Evolutionary conservation across 257 asterid species (phyloP).

Genomic region (Solanum pennellii): DNA sequence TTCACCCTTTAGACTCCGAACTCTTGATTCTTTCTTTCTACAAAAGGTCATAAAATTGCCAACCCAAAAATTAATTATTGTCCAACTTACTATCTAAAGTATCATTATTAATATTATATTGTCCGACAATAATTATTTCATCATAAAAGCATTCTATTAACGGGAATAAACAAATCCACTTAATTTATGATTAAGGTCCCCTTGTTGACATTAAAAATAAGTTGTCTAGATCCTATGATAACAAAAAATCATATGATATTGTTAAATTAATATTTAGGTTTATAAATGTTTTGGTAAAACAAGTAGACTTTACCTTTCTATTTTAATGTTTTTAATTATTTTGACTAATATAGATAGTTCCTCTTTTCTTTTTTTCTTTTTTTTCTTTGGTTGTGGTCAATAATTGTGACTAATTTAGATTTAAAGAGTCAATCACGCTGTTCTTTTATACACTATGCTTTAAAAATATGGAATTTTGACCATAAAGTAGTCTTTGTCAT

Average conservation of each 20-base stretch:
- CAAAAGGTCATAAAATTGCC: not conserved
- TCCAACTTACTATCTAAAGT: not conserved
- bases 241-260: not conserved
- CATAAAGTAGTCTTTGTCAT: not conserved
- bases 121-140: not conserved
- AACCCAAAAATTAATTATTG: not conserved
- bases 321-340: not conserved
- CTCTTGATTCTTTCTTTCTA: too few species aligned
- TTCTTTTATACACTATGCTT: not conserved
- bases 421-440: not conserved
- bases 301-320: not conserved
- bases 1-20: fast-evolving
- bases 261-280: not conserved
- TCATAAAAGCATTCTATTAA: not conserved
- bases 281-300: not conserved
- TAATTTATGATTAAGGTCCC: not conserved
- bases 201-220: not conserved
- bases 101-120: not conserved
- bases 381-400: not conserved
- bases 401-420: not conserved
- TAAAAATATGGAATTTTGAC: not conserved
- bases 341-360: not conserved
- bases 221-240: not conserved
- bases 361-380: not conserved
- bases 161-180: not conserved